Conservation (phyloP, 805 yeast genomes). For the Candida dajiaensis region DNA sequence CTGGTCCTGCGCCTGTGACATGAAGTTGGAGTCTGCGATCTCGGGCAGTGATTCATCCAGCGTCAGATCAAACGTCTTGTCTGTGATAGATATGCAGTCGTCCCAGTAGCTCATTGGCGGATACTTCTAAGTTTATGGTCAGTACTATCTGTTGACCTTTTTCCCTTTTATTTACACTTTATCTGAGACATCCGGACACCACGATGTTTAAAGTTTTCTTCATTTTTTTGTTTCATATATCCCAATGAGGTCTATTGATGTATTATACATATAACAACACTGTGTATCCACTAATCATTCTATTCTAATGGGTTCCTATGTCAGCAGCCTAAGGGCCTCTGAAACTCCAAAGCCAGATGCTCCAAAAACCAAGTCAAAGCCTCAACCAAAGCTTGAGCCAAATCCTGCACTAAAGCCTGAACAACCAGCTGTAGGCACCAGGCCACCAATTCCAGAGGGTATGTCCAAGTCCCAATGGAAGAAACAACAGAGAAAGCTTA, state of each 20-base stretch:
- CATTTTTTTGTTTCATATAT: not conserved
- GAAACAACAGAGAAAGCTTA: constrained; percentile 49
- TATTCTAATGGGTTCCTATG: not conserved
- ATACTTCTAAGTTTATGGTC: not conserved
- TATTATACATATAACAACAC: no score
- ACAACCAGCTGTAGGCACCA: constrained; percentile 4
- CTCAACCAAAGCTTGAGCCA: not conserved
- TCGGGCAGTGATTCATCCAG: constrained; percentile 11
- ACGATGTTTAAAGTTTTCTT: not conserved
- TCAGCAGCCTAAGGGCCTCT: not conserved
- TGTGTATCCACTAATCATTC: no score
- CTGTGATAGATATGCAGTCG: constrained; percentile 16
- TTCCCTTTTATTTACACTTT: not conserved
- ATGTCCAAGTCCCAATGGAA: constrained; percentile 87
- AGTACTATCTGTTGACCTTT: not conserved
- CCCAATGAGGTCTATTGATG: no score
- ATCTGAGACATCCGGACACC: constrained; percentile 8
- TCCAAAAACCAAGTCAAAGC: not conserved
- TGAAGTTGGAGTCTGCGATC: not conserved
- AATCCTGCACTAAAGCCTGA: no score
- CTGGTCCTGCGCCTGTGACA: not conserved
- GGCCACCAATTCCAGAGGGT: constrained; percentile 61
- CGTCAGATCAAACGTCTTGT: constrained; percentile 17
- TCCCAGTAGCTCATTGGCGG: constrained; percentile 3
- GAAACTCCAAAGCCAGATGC: not conserved